Percentiles rank a stretch among this genome's conserved stretches.
Evolutionary conservation across 2,329 filamentous ascomycete genomes (phyloP).

Genomic region (Fusarium torulosum): DNA sequence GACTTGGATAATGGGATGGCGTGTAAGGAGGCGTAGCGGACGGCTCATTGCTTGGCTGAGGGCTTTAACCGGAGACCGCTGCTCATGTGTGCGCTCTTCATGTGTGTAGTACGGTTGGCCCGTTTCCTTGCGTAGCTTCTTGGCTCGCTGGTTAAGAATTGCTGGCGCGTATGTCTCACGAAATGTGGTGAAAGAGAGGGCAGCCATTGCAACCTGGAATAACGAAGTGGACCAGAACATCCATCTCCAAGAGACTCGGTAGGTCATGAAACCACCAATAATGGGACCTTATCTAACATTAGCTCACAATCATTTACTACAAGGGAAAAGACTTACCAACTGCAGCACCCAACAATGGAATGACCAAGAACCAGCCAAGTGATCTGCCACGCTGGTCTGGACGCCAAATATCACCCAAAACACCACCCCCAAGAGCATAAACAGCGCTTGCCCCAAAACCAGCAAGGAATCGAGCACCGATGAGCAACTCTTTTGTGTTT

Average conservation of each 20-base stretch:
- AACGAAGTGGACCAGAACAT: constrained; percentile 61
- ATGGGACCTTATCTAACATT: constrained; percentile 48
- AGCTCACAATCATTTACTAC: not conserved
- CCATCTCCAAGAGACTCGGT: constrained; percentile 58
- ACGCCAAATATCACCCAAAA: constrained; percentile 61
- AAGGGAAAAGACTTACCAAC: constrained; percentile 46
- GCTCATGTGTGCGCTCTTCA: constrained; percentile 54
- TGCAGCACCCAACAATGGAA: constrained; percentile 57
- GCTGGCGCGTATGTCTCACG: constrained; percentile 56
- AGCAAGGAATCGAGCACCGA: constrained; percentile 60
- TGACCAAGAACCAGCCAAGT: constrained; percentile 53
- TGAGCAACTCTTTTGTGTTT: constrained; percentile 55
- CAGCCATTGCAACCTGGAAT: constrained; percentile 55
- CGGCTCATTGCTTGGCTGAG: constrained; percentile 59
- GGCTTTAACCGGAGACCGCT: constrained; percentile 43
- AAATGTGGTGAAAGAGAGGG: constrained; percentile 51
- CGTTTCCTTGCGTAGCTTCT: constrained; percentile 50
- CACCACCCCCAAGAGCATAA: constrained; percentile 61
- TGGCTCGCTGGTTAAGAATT: constrained; percentile 53
- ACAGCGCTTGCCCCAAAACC: constrained; percentile 62
- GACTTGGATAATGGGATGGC: constrained; percentile 71
- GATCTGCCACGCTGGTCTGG: constrained; percentile 60
- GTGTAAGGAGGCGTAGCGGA: constrained; percentile 67
- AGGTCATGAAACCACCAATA: constrained; percentile 56
- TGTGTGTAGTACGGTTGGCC: constrained; percentile 52